Percentiles rank a stretch among this genome's conserved stretches.
Evolutionary conservation across 2,329 filamentous ascomycete genomes (phyloP).

Genomic region (Talaromyces amestolkiae): DNA sequence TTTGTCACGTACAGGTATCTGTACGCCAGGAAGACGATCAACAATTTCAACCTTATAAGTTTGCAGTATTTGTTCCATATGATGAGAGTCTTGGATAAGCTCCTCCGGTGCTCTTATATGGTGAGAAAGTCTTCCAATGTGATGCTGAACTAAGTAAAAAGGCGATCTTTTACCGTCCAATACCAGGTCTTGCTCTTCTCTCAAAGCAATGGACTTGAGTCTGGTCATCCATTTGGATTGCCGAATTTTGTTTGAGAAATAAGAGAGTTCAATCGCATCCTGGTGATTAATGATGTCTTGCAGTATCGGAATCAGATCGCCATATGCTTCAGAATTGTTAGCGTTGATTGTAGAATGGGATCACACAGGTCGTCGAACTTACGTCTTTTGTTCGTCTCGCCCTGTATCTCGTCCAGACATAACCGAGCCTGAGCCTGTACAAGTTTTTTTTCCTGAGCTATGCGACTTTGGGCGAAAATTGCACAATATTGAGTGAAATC

Average conservation of each 20-base stretch:
- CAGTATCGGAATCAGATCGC: conserved; percentile 7
- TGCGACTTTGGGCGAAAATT: conserved; percentile 20
- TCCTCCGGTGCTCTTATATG: conserved; percentile 41
- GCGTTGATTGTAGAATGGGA: neutral
- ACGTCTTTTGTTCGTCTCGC: conserved; percentile 2
- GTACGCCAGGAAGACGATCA: conserved; percentile 25
- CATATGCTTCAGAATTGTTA: conserved; percentile 11
- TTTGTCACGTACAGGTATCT: conserved; percentile 22
- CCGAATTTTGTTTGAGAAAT: conserved; percentile 21
- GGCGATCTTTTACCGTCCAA: conserved; percentile 6
- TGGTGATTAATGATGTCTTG: conserved; percentile 5
- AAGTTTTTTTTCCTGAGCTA: conserved; percentile 17
- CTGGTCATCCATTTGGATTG: conserved; percentile 17
- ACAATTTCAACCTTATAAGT: conserved; percentile 33
- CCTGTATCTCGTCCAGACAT: conserved; percentile 14
- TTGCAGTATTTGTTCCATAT: conserved; percentile 30
- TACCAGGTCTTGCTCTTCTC: conserved; percentile 10
- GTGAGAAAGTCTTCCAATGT: conserved; percentile 48
- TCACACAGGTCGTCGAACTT: conserved; percentile 17
- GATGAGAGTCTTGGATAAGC: conserved; percentile 32
- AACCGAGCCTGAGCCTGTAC: conserved; percentile 17
- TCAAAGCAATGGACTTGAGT: neutral
- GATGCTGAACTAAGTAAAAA: conserved; percentile 40
- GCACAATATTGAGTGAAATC: conserved; percentile 19
- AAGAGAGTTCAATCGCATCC: conserved; percentile 19